Conservation (phyloP, 768 basidiomycete genomes). For the Nevesoporus exiguus region DNA sequence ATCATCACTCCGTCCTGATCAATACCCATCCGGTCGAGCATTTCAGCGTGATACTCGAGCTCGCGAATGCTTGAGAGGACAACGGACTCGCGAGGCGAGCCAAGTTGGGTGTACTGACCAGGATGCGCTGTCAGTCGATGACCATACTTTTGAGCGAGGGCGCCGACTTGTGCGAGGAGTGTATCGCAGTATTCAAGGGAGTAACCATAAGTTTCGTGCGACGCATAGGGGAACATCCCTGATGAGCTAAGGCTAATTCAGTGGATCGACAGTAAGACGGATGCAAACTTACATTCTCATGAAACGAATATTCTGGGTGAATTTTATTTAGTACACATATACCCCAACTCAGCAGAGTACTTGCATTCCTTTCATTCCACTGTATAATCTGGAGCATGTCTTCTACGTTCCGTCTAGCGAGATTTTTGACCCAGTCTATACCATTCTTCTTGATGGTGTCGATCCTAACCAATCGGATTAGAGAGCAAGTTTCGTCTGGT, state of each 20-base stretch:
- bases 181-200: constrained; percentile 68
- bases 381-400: constrained; percentile 74
- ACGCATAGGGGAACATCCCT: constrained; percentile 92
- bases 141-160: constrained; percentile 62
- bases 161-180: constrained; percentile 55
- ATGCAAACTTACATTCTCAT: constrained; percentile 52
- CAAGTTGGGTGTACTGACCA: constrained; percentile 82
- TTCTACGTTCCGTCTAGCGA: constrained; percentile 70
- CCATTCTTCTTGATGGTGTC: constrained; percentile 79
- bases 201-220: constrained; percentile 79
- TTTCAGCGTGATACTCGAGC: constrained; percentile 81
- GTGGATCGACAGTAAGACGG: neutral
- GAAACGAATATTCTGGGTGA: constrained; percentile 66
- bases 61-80: constrained; percentile 76
- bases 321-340: neutral
- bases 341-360: constrained; percentile 9
- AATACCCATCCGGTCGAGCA: constrained; percentile 81
- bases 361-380: constrained; percentile 87
- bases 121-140: constrained; percentile 87
- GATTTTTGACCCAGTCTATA: constrained; percentile 74
- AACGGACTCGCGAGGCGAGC: constrained; percentile 73
- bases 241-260: constrained; percentile 48
- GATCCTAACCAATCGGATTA: constrained; percentile 42
- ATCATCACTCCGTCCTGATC: constrained; percentile 87
- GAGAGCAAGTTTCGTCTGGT: neutral